Conservation (phyloP, 202 grass and related monocot species). For the Elaeis oleifera region DNA sequence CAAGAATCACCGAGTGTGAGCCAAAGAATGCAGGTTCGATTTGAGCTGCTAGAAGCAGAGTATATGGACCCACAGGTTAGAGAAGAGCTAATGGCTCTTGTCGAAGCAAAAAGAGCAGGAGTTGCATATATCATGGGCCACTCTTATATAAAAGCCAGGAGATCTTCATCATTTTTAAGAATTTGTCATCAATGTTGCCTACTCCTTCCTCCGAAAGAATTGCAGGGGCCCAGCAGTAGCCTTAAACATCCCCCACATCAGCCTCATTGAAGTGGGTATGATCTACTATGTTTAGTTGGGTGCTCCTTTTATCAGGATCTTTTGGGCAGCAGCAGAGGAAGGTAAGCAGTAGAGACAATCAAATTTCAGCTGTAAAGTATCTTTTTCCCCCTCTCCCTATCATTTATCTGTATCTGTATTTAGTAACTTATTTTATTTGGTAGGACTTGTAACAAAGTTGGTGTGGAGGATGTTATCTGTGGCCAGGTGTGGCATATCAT, state of each 20-base stretch:
- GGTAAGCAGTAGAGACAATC: too few species aligned
- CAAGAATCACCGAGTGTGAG: constrained; percentile 36
- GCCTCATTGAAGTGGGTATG: constrained; percentile 84
- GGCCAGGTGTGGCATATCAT: too few species aligned
- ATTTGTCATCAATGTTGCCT: constrained; percentile 51
- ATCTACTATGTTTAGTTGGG: constrained; percentile 59
- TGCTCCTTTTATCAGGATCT: too few species aligned
- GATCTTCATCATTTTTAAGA: constrained; percentile 56
- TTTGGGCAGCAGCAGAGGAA: too few species aligned
- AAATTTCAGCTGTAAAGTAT: too few species aligned
- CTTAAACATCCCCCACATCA: constrained; percentile 64
- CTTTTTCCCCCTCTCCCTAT: too few species aligned
- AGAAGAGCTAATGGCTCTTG: constrained; percentile 54
- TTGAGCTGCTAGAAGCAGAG: constrained; percentile 42
- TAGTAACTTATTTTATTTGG: too few species aligned
- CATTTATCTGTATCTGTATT: too few species aligned
- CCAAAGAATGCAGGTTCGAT: constrained; percentile 38
- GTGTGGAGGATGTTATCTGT: too few species aligned
- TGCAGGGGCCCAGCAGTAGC: constrained; percentile 64
- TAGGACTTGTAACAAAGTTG: too few species aligned
- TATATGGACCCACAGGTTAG: constrained; percentile 23
- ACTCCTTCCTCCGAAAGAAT: constrained; percentile 71
- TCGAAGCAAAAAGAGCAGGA: constrained; percentile 51
- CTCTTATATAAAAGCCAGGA: constrained; percentile 72
- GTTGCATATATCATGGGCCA: constrained; percentile 74